Evolutionary conservation across 208 protist species (phyloP), one percentile per base, ranked within the genome.

Genomic region (Trypanosomatidae sp.): DNA sequence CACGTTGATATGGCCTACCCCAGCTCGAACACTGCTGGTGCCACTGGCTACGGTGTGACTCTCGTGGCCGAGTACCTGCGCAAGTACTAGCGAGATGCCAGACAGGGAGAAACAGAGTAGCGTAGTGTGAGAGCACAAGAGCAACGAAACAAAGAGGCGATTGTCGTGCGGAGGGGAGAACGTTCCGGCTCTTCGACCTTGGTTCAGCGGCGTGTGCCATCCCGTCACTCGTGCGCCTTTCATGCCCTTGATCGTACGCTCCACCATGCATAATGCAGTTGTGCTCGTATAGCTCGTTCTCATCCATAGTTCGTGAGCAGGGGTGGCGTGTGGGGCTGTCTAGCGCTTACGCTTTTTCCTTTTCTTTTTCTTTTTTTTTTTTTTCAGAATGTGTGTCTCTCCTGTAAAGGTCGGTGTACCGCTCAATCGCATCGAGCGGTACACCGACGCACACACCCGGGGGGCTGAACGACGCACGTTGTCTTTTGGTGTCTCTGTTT

Each of bases 1-100:
- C 93, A 97, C 79, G 88, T 97, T 2, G 93, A 97, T 81, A 83
- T 97, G 66, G 93, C 93, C 33, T 92, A 82, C 65, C 93, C 93
- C 7, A 73, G 76, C 50, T 93, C 87, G 59, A 80, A 91, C 62
- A 69, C 66, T 22, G 66, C 75, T 17, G 86, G 87, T n/a, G 91
- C 84, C 3, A 93, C 91, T 7, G 91, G 91, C 62, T 96, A 90
- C 72, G 91, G 91, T 43, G 84, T 93, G n/a, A 76, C 80, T 56
- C 80, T 96, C 19, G 66, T 94, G 2, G 79, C 73, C 52, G 86
- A 89, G 74, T 92, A 87, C 76, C 79, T 58, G 30, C 84, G 62
- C 66, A 78, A 83, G 65, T 74, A 74, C 47, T 79, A 76, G 71
- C 12, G n/a, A 56, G 36, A 39, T 39, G 36, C 36, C 36, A 39